Conservation (phyloP, 2,329 filamentous ascomycete genomes). For the Calonectria henricotiae region DNA sequence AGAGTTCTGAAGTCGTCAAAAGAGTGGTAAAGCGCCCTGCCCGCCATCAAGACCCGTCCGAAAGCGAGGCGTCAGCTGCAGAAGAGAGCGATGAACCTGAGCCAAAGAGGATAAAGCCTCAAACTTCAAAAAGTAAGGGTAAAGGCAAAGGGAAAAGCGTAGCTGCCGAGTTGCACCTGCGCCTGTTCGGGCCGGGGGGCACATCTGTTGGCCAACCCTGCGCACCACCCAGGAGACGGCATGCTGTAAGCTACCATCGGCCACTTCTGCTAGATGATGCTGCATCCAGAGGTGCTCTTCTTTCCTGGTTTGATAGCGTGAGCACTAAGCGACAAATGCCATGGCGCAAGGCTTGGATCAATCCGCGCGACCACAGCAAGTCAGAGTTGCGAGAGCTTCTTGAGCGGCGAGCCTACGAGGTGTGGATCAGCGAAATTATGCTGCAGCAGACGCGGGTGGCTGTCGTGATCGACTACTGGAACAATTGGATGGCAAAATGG, state of each 20-base stretch:
- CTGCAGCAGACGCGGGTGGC: constrained; percentile 77
- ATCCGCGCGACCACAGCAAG: constrained; percentile 57
- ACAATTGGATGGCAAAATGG: constrained; percentile 74
- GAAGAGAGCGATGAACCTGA: constrained; percentile 43
- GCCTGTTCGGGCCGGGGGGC: constrained; percentile 40
- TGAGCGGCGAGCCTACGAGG: constrained; percentile 74
- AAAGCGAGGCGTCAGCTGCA: constrained; percentile 44
- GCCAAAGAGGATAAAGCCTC: constrained; percentile 48
- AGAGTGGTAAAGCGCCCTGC: constrained; percentile 38
- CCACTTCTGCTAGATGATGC: constrained; percentile 65
- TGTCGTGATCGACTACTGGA: constrained; percentile 76
- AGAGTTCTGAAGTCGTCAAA: constrained; percentile 9
- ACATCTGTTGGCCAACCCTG: constrained; percentile 35
- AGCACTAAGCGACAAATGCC: constrained; percentile 69
- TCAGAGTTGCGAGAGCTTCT: constrained; percentile 62
- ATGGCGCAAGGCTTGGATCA: constrained; percentile 73
- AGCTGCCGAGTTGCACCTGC: constrained; percentile 39
- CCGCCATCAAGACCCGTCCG: constrained; percentile 46
- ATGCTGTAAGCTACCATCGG: constrained; percentile 65
- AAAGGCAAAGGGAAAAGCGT: constrained; percentile 40
- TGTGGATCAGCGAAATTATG: constrained; percentile 80
- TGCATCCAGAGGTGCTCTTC: constrained; percentile 58
- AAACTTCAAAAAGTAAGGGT: constrained; percentile 39
- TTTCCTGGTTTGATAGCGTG: constrained; percentile 69
- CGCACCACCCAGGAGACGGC: constrained; percentile 51